Evolutionary conservation across 129 eudicot genomes (phyloP), one percentile per base, ranked within the genome.

Genomic region (Pseudognaphalium luteoalbum): DNA sequence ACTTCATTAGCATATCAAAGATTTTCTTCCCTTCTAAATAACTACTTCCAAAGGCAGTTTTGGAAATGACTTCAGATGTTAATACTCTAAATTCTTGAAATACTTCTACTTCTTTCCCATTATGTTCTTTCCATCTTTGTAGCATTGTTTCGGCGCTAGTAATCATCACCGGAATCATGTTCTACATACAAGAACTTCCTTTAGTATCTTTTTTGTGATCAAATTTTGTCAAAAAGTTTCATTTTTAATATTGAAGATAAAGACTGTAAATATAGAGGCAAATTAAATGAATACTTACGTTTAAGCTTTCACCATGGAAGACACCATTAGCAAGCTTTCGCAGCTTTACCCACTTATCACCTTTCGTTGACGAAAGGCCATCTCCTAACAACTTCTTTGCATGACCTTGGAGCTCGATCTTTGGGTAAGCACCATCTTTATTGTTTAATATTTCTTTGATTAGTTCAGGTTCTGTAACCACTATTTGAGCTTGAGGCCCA

Each of bases 41-140:
- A 78, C 89, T 88, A 66, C 93, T 90, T 15, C 96, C 93, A 35
- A 90, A 90, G 0, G 96, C 96, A 9, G 94, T 88, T 78, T 75
- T 86, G 25, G 97, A 88, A 68, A 91, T 88, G 69, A 91, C 73
- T 66, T 88, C 89, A 0, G 93, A 84, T 74, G 97, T 82, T 68
- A 88, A 68, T 15, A 88, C 7, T 76, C 84, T 84, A 35, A 88
- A 88, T 74, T 91, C 93, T 70, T 86, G 83, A 44, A 84, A 91
- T 52, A 88, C 93, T 67, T 91, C 97, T 19, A 91, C 73, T 78
- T 86, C 94, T 73, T 76, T 85, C 51, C 86, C 88, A 50, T 91
- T 82, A 39, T 86, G 47, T 12, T 61, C 86, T 57, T 80, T 81
- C 96, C 96, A 90, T 44, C 84, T 84, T 30, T 78, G 73, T 35